Evolutionary conservation across 2,329 filamentous ascomycete species (phyloP).

Genomic region (Geosmithia flava): DNA sequence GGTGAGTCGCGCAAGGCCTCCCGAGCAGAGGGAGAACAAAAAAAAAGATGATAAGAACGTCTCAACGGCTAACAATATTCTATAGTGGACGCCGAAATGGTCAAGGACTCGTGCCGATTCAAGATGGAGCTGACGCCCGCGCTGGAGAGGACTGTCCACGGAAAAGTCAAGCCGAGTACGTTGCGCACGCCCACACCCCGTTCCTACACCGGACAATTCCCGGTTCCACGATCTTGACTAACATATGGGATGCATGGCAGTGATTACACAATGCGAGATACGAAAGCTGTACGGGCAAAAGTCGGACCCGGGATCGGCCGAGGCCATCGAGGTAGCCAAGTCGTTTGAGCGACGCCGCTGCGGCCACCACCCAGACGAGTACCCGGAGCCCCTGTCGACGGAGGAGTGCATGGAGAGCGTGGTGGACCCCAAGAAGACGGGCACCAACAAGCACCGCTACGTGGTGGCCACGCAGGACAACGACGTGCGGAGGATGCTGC

Average conservation of each 20-base stretch:
- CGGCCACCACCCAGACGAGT: slow-evolving; percentile 61
- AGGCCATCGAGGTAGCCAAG: slow-evolving; percentile 66
- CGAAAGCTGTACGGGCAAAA: slow-evolving; percentile 61
- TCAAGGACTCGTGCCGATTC: slow-evolving; percentile 68
- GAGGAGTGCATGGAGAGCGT: slow-evolving; percentile 61
- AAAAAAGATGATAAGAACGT: not conserved
- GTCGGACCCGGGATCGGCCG: slow-evolving; percentile 35
- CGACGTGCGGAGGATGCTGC: slow-evolving; percentile 49
- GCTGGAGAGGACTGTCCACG: slow-evolving; percentile 74
- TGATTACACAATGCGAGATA: slow-evolving; percentile 75
- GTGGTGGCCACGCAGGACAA: slow-evolving; percentile 64
- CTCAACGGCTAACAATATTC: slow-evolving; percentile 4
- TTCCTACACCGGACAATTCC: not conserved
- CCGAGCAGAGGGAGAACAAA: too few species aligned
- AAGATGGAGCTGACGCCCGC: slow-evolving; percentile 79
- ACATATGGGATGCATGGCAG: slow-evolving; percentile 30
- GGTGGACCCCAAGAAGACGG: slow-evolving; percentile 62
- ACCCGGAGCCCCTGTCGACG: slow-evolving; percentile 57
- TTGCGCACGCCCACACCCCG: slow-evolving; percentile 27
- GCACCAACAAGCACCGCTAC: slow-evolving; percentile 67
- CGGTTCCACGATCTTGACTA: slow-evolving; percentile 5
- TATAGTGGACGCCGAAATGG: slow-evolving; percentile 70
- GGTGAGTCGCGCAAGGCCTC: slow-evolving; percentile 27
- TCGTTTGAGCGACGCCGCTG: slow-evolving; percentile 64
- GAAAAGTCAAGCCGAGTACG: slow-evolving; percentile 70